These are phyloP conservation scores for Candida sakaeoensis DNA, from an alignment of 805 yeast genomes.

Conservation along the genomic window DNA sequence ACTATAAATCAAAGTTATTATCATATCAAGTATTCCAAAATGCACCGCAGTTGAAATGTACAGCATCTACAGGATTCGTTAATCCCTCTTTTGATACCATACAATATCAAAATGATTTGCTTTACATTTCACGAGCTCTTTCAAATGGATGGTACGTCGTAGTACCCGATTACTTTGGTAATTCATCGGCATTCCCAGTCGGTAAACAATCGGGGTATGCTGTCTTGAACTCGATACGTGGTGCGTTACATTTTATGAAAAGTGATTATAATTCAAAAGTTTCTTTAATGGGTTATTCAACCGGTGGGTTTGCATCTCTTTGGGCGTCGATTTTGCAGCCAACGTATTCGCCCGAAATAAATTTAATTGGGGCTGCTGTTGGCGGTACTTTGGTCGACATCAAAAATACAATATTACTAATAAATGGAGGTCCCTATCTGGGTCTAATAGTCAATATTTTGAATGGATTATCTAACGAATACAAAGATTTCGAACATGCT, in stretches of 20 bases:
- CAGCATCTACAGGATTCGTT: conserved; percentile 23
- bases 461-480: conserved; percentile 28
- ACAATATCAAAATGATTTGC: conserved; percentile 15
- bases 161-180: conserved; percentile 34
- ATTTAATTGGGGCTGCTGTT: conserved; percentile 28
- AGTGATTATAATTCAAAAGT: conserved; percentile 14
- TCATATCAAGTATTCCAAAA: conserved; percentile 29
- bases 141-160: conserved; percentile 30
- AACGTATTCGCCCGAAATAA: conserved; percentile 33
- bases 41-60: conserved; percentile 21
- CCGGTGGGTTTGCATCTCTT: conserved; percentile 34
- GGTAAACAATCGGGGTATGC: conserved; percentile 30
- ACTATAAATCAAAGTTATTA: conserved; percentile 22
- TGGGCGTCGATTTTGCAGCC: conserved; percentile 39
- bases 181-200: conserved; percentile 26
- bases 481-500: conserved; percentile 17
- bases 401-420: conserved; percentile 20
- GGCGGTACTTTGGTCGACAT: conserved; percentile 36
- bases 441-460: conserved; percentile 29
- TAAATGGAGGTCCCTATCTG: conserved; percentile 25
- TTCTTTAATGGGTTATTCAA: conserved; percentile 35
- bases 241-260: conserved; percentile 17
- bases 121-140: conserved; percentile 17
- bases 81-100: conserved; percentile 14
- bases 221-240: conserved; percentile 29